Base-by-base conservation (phyloP, 2,329 filamentous ascomycete genomes). In the Epichloe festucae region DNA sequence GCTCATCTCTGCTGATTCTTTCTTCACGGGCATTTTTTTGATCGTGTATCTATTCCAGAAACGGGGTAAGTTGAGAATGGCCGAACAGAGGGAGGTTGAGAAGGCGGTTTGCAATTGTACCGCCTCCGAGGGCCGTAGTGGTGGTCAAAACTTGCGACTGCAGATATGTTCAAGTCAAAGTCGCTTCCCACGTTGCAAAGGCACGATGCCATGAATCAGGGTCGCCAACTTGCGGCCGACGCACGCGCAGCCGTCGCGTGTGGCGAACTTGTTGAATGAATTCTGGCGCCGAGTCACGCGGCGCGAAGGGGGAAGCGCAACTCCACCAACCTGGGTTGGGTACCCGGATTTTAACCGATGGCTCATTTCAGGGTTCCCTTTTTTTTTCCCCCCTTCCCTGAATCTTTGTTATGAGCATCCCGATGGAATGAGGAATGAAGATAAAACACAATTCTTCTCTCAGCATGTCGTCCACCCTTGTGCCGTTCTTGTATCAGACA, bases 401-500 rank as follows among this genome's bases (percentile, higher is more conserved):
- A 40, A 35, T 12, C 15, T 42, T 46, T 27, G 17, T 31, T 0
- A 19, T 46, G 35, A 50, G 42, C 35, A 17, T 21, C 35, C 17
- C 40, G 21, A 19, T 4, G n/a, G 44, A 21, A 11, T 19, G 11
- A 46, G 31, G 6, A 10, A 46, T 0, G 5, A 23, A 10, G 6
- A 14, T 5, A 36, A 12, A 35, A 10, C 23, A 27, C 48, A 21
- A 17, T 10, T 11, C 40, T 17, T 36, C 41, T 15, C 46, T 39
- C 12, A 61, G 53, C 21, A 78, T 78, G 71, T 64, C 71, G 14
- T 67, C 71, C 2, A 75, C 77, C 6, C 65, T 81, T 14, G 67
- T 82, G 4, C 81, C 84, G 0, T 89, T 89, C 52, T 73, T 89
- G 6, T 89, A 88, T 62, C 82, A 86, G 57, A 89, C 85, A 5